These are phyloP conservation scores for Marasmius tenuissimus DNA, from an alignment of 1,284 basidiomycete genomes.

Conservation along the genomic window DNA sequence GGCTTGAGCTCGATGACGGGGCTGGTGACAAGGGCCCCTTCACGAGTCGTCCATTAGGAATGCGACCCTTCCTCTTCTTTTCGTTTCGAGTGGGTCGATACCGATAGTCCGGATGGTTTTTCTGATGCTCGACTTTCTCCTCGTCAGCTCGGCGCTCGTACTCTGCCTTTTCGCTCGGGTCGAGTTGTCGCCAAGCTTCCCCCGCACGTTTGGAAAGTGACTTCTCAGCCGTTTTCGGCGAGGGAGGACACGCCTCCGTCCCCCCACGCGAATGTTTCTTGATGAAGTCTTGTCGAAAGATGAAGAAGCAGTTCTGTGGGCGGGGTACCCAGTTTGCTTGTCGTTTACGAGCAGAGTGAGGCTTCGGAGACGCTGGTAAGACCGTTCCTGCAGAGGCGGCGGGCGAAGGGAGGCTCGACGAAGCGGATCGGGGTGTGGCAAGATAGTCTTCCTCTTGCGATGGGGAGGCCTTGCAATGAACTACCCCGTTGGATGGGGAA, in stretches of 20 bases:
- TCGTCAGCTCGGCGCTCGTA: slow-evolving; percentile 50
- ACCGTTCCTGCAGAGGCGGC: background rate
- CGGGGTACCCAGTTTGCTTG: slow-evolving; percentile 74
- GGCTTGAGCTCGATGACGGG: background rate
- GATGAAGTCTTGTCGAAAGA: slow-evolving; percentile 80
- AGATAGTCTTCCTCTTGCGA: background rate
- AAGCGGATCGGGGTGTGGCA: background rate
- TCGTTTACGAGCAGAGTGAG: slow-evolving; percentile 16
- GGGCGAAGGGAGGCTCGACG: background rate
- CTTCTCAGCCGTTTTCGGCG: slow-evolving; percentile 30
- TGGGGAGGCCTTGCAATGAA: background rate
- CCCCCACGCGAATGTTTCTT: slow-evolving; percentile 33
- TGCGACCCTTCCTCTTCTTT: slow-evolving; percentile 23
- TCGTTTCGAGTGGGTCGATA: slow-evolving; percentile 54
- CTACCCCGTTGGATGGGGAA: background rate
- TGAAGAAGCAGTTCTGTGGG: slow-evolving; percentile 86
- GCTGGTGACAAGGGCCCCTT: slow-evolving; percentile 1
- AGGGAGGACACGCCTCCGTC: slow-evolving; percentile 24
- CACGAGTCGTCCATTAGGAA: slow-evolving; percentile 17
- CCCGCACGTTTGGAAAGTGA: slow-evolving; percentile 61
- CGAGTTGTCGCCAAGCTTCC: slow-evolving; percentile 57
- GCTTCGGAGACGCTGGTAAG: background rate
- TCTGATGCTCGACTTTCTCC: slow-evolving; percentile 55
- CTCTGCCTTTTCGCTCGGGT: slow-evolving; percentile 41
- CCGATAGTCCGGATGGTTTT: slow-evolving; percentile 56